phyloP scores from a whole-genome alignment of 1,284 basidiomycete species.

The Pholiota adiposa region DNA sequence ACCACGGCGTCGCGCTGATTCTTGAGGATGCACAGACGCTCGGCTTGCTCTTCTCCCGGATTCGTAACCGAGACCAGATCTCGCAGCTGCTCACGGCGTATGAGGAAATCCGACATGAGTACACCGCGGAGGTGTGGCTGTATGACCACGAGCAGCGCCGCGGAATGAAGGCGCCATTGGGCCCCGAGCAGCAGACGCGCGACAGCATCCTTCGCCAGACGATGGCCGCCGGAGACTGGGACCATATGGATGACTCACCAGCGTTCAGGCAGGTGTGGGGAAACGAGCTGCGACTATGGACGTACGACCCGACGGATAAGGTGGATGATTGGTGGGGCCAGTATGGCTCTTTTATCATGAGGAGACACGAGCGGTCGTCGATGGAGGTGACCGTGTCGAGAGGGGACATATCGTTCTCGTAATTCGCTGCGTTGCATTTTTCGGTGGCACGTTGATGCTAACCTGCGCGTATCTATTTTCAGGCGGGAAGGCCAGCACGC shows the following conservation, averaged over 20 bases:
- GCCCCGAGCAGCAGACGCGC: slow-evolving; percentile 42
- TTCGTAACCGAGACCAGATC: slow-evolving; percentile 44
- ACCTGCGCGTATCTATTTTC: not conserved
- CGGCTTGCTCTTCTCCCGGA: slow-evolving; percentile 48
- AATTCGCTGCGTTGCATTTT: not conserved
- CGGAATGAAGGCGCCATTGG: slow-evolving; percentile 39
- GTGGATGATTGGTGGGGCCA: slow-evolving; percentile 58
- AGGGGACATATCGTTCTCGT: slow-evolving; percentile 1
- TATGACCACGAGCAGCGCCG: slow-evolving; percentile 43
- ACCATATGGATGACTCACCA: slow-evolving; percentile 41
- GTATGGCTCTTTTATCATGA: slow-evolving; percentile 35
- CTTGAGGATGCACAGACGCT: slow-evolving; percentile 60
- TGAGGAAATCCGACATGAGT: slow-evolving; percentile 50
- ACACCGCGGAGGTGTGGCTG: slow-evolving; percentile 40
- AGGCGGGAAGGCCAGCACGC: not conserved
- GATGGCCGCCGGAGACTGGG: slow-evolving; percentile 35
- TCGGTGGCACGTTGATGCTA: not conserved
- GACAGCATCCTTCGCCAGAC: slow-evolving; percentile 41
- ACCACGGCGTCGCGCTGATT: slow-evolving; percentile 39
- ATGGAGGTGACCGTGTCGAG: slow-evolving; percentile 8
- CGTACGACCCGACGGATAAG: slow-evolving; percentile 44
- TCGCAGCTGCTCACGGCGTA: slow-evolving; percentile 48
- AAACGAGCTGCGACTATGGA: slow-evolving; percentile 42
- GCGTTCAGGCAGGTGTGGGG: slow-evolving; percentile 42
- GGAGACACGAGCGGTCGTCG: slow-evolving; percentile 3